Conservation (phyloP, 345 rosid species). For the Hibiscus syriacus region DNA sequence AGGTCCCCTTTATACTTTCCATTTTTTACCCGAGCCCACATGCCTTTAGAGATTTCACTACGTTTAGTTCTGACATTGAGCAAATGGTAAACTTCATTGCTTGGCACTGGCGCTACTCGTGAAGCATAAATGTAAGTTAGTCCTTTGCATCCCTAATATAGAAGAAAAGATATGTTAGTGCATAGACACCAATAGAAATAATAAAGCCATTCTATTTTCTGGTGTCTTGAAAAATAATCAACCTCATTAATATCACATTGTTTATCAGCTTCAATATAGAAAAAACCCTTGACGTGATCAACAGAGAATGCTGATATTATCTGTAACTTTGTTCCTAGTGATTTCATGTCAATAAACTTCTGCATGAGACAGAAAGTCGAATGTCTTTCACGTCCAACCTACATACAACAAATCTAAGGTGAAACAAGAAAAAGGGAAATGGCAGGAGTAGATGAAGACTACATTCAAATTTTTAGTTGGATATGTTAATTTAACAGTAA, state of each 20-base stretch:
- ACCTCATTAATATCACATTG: slow-evolving; percentile 72
- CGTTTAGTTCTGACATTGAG: slow-evolving; percentile 45
- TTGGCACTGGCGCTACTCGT: slow-evolving; percentile 51
- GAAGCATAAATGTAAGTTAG: slow-evolving; percentile 57
- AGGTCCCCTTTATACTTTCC: slow-evolving; percentile 97
- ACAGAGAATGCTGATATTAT: slow-evolving; percentile 64
- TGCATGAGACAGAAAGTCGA: slow-evolving; percentile 86
- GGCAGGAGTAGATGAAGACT: not conserved
- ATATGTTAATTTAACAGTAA: not conserved
- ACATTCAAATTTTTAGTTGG: not conserved
- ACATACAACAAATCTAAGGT: slow-evolving; percentile 20
- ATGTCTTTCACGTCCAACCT: slow-evolving; percentile 82
- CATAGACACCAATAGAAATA: not conserved
- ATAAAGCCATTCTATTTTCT: not conserved
- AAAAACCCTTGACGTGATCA: slow-evolving; percentile 72
- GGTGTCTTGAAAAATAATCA: slow-evolving; percentile 1
- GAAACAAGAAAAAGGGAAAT: not conserved
- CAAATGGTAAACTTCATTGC: slow-evolving; percentile 55
- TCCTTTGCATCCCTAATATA: slow-evolving; percentile 63
- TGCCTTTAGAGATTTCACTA: slow-evolving; percentile 49
- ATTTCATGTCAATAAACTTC: slow-evolving; percentile 70
- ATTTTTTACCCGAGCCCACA: slow-evolving; percentile 81
- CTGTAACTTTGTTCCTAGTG: slow-evolving; percentile 50
- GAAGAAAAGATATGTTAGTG: slow-evolving; percentile 6
- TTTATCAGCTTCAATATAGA: slow-evolving; percentile 73